Base-by-base conservation (phyloP, 2,329 filamentous ascomycete species). In the Hirsutella thompsonii region DNA sequence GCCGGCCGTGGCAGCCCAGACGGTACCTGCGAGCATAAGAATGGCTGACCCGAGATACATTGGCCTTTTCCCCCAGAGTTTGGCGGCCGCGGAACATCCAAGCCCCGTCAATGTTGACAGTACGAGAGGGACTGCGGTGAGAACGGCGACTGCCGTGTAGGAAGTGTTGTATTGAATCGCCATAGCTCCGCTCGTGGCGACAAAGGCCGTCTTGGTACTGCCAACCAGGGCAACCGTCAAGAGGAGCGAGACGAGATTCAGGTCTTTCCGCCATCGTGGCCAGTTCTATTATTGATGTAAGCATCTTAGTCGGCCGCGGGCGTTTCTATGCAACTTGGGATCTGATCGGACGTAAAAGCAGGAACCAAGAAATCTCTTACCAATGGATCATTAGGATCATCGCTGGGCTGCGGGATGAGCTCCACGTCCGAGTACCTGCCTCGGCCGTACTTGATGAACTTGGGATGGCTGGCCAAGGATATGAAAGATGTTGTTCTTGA, bases 321-420 rank as follows among this genome's bases (percentile, higher is more conserved):
- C 23, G 23, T 26, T 26, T 30, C 16, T 36, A 11, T 41, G 41
- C 20, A 21, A 23, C 14, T 30, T 9, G 14, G 18, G 13, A 13
- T 9, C 32, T 34, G 14, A 34, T 16, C 23, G 23, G 9, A 34
- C 14, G 4, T 9, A 16, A 19, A 34, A 18, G 9, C 14, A 5
- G n/a, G 13, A 35, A 54, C 4, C 26, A 37, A 13, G 16, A 20
- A 30, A 29, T 21, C 16, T 26, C 66, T 41, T 58, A 74, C 72
- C 53, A 76, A 48, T 39, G 73, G 73, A 52, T 77, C 74, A 20
- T 67, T 61, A 0, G 62, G 59, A 41, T 73, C 68, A 42, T 74
- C 68, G 40, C 69, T 76, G 0, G 73, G 72, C 51, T 73, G 72
- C 3, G 74, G 73, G 9, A 70, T 64, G 36, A 74, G 55, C 52